Conservation (phyloP, 2,329 filamentous ascomycete species). For the Ceratocystis variospora region DNA sequence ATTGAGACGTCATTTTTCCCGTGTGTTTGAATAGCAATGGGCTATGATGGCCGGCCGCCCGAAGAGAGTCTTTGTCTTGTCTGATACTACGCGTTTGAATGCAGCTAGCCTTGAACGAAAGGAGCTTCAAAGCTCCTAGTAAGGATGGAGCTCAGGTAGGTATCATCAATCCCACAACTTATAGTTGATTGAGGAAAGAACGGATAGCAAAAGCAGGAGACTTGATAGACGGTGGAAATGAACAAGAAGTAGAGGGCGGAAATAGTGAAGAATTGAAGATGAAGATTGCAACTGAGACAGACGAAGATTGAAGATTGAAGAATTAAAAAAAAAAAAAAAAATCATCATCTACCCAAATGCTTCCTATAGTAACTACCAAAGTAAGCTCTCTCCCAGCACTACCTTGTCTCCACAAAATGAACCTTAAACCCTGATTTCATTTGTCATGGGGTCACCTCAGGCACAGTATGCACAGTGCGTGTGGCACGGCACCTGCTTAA, state of each 20-base stretch:
- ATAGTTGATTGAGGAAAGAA: neutral
- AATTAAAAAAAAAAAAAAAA: no score
- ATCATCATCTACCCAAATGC: no score
- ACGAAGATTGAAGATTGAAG: no score
- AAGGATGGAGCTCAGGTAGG: neutral
- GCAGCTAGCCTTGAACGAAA: neutral
- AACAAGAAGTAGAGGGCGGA: no score
- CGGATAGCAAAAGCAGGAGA: neutral
- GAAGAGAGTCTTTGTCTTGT: neutral
- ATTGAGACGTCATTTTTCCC: constrained; percentile 10
- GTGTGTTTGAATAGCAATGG: neutral
- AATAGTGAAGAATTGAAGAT: no score
- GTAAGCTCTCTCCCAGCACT: neutral
- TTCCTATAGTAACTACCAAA: no score
- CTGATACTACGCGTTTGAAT: neutral
- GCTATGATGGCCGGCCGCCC: neutral
- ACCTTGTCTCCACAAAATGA: neutral
- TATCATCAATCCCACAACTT: neutral
- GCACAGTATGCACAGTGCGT: neutral
- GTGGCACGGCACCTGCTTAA: neutral
- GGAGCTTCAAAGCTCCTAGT: neutral
- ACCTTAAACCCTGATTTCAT: neutral
- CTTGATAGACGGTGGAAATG: neutral
- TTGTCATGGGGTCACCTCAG: neutral
- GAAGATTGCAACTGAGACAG: no score